Percentiles rank a stretch among this genome's conserved stretches.
Conservation (phyloP, 805 yeast genomes). For the Isabelozyma gotoi region DNA sequence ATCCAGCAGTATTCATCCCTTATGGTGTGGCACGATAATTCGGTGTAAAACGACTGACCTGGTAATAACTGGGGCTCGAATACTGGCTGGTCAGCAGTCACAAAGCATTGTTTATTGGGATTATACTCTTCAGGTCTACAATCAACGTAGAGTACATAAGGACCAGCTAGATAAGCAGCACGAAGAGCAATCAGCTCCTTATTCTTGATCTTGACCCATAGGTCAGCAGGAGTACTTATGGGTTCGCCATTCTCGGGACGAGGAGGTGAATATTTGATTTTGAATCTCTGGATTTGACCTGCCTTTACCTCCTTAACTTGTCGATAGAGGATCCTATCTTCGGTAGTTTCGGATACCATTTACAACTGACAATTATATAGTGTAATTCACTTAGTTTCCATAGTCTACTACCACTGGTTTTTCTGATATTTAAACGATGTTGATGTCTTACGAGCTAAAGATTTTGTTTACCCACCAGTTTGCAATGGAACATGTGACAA, state of each 20-base stretch:
- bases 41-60: constrained; percentile 60
- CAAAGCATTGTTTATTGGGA: constrained; percentile 50
- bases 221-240: constrained; percentile 20
- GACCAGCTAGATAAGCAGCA: constrained; percentile 88
- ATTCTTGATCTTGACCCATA: constrained; percentile 66
- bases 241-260: constrained; percentile 7
- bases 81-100: constrained; percentile 76
- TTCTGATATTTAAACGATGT: too few relatives aligned
- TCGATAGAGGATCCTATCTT: constrained; percentile 28
- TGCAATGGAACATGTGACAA: neutral
- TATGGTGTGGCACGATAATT: constrained; percentile 63
- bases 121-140: constrained; percentile 67
- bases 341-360: too few relatives aligned
- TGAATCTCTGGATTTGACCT: constrained; percentile 60
- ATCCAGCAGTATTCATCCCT: constrained; percentile 67
- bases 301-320: constrained; percentile 47
- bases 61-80: constrained; percentile 73
- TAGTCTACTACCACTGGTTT: too few relatives aligned
- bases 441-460: neutral
- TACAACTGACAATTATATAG: too few relatives aligned
- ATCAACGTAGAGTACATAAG: constrained; percentile 82
- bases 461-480: too few relatives aligned
- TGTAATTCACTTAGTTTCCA: neutral
- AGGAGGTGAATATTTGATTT: constrained; percentile 47
- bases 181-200: constrained; percentile 68